Evolutionary conservation across 106 monocot species (phyloP).

Genomic region (Xerophyta viscosa): DNA sequence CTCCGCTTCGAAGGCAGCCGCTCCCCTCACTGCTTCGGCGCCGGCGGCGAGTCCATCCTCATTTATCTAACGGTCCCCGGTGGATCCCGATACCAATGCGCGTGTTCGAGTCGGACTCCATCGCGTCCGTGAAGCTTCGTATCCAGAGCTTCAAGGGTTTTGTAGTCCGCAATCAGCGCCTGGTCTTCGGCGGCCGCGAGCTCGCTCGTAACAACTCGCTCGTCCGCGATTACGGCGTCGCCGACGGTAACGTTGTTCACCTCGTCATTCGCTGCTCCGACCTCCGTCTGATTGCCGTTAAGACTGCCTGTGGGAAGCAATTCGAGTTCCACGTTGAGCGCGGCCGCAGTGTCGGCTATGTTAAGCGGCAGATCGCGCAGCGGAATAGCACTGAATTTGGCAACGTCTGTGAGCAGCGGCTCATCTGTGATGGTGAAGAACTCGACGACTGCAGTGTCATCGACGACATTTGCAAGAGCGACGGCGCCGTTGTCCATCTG

Average conservation of each 20-base stretch:
- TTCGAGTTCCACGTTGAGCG: conserved; percentile 31
- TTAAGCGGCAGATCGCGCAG: conserved; percentile 38
- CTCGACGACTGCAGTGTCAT: conserved; percentile 37
- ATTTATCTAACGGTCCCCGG: conserved; percentile 37
- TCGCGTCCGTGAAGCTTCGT: conserved; percentile 54
- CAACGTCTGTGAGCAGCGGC: conserved; percentile 26
- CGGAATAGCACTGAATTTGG: conserved; percentile 16
- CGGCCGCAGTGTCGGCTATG: conserved; percentile 27
- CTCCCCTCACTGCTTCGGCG: conserved; percentile 12
- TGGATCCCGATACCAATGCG: conserved; percentile 43
- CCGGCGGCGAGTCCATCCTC: conserved; percentile 27
- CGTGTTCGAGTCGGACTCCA: conserved; percentile 48
- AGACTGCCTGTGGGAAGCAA: conserved; percentile 30
- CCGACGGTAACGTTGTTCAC: conserved; percentile 43
- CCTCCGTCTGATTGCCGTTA: conserved; percentile 28
- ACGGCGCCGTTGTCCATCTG: conserved; percentile 37
- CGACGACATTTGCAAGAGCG: conserved; percentile 21
- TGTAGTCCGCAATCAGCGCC: conserved; percentile 37
- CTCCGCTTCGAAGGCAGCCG: conserved; percentile 7
- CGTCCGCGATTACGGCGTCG: conserved; percentile 50
- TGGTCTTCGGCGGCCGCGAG: conserved; percentile 49
- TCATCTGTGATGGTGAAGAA: conserved; percentile 46
- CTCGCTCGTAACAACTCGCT: conserved; percentile 35
- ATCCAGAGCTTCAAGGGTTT: conserved; percentile 46
- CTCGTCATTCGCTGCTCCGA: conserved; percentile 37